These are phyloP conservation scores for Flaveria robusta DNA, from an alignment of 129 eudicot species.

Conservation along the genomic window DNA sequence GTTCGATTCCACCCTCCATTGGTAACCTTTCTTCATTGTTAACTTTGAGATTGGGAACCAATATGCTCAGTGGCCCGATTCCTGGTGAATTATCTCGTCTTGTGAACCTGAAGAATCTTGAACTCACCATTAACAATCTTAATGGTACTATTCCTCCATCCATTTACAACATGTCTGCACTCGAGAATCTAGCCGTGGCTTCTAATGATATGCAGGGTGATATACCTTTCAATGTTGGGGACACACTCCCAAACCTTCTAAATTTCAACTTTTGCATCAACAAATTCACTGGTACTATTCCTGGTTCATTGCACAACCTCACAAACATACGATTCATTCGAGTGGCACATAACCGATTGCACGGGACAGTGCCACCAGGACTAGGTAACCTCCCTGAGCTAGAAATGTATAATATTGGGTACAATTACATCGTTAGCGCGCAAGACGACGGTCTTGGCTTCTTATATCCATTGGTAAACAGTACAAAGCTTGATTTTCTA, in stretches of 20 bases:
- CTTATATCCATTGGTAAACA: constrained; percentile 50
- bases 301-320: constrained; percentile 16
- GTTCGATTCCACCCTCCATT: constrained; percentile 59
- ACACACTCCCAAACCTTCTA: constrained; percentile 37
- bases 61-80: constrained; percentile 44
- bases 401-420: constrained; percentile 67
- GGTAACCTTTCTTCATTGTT: constrained; percentile 56
- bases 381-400: constrained; percentile 59
- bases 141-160: constrained; percentile 59
- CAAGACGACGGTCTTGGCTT: constrained; percentile 48
- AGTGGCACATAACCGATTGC: constrained; percentile 55
- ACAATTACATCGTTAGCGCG: constrained; percentile 48
- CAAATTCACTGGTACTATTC: constrained; percentile 71
- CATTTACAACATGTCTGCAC: constrained; percentile 72
- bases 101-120: constrained; percentile 45
- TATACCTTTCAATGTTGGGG: constrained; percentile 43
- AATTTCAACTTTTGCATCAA: constrained; percentile 62
- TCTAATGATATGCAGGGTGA: constrained; percentile 60
- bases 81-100: constrained; percentile 52
- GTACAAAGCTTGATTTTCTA: constrained; percentile 59
- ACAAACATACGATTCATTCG: constrained; percentile 60
- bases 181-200: constrained; percentile 53
- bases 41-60: constrained; percentile 58
- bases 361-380: constrained; percentile 68
- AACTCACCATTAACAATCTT: constrained; percentile 63